Evolutionary conservation across 257 asterid species (phyloP), one percentile per base, ranked within the genome.

Genomic region (Petunia axillaris): DNA sequence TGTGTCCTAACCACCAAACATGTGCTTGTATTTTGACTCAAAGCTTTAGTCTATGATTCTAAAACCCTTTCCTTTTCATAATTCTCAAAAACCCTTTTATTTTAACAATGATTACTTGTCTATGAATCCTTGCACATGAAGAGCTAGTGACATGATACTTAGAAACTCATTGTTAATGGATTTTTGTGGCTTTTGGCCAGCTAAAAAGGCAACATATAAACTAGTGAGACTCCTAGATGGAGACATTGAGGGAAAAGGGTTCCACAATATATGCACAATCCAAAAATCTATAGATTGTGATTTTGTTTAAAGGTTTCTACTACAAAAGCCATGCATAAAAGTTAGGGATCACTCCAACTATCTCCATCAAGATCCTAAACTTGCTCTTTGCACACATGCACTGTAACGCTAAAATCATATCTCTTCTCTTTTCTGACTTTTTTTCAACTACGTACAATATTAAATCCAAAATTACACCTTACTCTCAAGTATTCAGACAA

Each of bases 211-310:
- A 86, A 48, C 89, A 81, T 58, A 85, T 80, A 62, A 81, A 80
- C 86, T 58, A 83, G 58, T 85, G 82, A 84, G 89, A 88, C 85
- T 86, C 95, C 94, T 87, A 41, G 80, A 80, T 87, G 88, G 98
- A 88, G 92, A 92, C 96, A 90, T 64, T 1, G 37, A 38, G 82
- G 16, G 70, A n/a, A 79, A 87, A 79, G 85, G 84, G 84, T 83
- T 76, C 85, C 84, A 82, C 86, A 82, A 48, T 62, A 64, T 73
- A 64, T 64, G 53, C 50, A 62, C 83, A 64, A 86, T 83, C 83
- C 77, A 71, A 48, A 48, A 4, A 78, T 11, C 54, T 48, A 14
- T 78, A 64, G 63, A 62, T 9, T 25, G 35, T 43, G 41, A 43
- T 59, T 57, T 77, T 77, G 35, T 6, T 13, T 50, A 83, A 77